Conservation (phyloP, 306 rosid genomes). For the Astragalus glycyphyllos region DNA sequence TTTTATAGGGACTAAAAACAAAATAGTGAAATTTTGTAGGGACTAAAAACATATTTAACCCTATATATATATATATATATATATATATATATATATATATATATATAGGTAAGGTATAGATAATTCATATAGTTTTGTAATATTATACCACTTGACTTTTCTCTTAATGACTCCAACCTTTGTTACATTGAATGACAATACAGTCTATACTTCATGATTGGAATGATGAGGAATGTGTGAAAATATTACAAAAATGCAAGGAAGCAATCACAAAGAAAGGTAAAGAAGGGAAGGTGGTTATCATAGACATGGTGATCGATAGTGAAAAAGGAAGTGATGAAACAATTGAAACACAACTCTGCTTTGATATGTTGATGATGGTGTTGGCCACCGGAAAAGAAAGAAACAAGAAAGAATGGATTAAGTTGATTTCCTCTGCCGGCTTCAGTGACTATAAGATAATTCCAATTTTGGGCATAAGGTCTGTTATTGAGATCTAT, state of each 20-base stretch:
- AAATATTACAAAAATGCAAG: slow-evolving; percentile 28
- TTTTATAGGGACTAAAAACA: no score
- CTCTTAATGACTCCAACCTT: no score
- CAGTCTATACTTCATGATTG: slow-evolving; percentile 38
- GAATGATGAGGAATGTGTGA: slow-evolving; percentile 21
- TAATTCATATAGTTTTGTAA: no score
- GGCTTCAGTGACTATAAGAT: slow-evolving; percentile 9
- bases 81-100: no score
- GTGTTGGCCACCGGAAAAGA: neutral
- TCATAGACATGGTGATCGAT: slow-evolving; percentile 22
- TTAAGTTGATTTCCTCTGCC: neutral
- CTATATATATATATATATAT: no score
- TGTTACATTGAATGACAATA: neutral
- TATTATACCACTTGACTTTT: no score
- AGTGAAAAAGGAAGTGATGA: neutral
- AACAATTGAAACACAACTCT: neutral
- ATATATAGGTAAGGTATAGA: no score
- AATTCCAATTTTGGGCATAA: slow-evolving; percentile 12
- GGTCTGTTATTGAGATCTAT: slow-evolving; percentile 28
- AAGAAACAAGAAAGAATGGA: slow-evolving; percentile 33
- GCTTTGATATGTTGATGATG: slow-evolving; percentile 29
- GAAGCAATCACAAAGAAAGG: slow-evolving; percentile 28
- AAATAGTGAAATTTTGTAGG: no score
- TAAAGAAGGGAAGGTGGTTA: slow-evolving; percentile 30
- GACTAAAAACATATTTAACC: no score